Evolutionary conservation across 768 basidiomycete genomes (phyloP).

Genomic region (Lactarius evosmus): DNA sequence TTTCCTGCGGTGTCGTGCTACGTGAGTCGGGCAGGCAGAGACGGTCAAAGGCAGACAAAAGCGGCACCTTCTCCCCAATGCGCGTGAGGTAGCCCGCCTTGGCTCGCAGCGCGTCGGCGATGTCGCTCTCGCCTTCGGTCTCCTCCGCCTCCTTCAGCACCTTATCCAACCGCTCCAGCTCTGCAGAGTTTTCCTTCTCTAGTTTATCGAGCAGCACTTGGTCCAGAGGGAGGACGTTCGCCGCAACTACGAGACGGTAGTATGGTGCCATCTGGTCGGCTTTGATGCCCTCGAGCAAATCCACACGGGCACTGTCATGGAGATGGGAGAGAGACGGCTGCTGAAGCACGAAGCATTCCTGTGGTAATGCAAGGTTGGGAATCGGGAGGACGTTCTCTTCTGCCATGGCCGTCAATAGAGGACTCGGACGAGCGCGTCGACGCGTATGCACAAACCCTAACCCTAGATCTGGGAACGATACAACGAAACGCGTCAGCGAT

Average conservation of each 20-base stretch:
- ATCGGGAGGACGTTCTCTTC: conserved; percentile 83
- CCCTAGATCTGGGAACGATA: conserved; percentile 12
- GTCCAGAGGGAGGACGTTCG: conserved; percentile 50
- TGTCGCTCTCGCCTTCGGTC: conserved; percentile 91
- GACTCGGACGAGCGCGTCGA: conserved; percentile 11
- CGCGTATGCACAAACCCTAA: conserved; percentile 27
- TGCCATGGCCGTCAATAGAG: conserved; percentile 52
- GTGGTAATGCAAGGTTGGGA: conserved; percentile 80
- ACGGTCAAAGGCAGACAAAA: too few relatives aligned
- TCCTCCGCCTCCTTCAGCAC: conserved; percentile 82
- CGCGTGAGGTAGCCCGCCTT: conserved; percentile 81
- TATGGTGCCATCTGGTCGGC: conserved; percentile 90
- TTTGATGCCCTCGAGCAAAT: conserved; percentile 70
- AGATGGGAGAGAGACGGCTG: conserved; percentile 56
- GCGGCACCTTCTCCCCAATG: conserved; percentile 75
- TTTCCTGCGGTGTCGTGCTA: too few relatives aligned
- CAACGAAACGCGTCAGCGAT: conserved; percentile 24
- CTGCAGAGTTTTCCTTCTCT: conserved; percentile 65
- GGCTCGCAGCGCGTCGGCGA: conserved; percentile 81
- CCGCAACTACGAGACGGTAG: conserved; percentile 55
- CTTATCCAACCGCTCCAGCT: conserved; percentile 72
- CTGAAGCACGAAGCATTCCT: conserved; percentile 73
- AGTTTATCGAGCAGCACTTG: conserved; percentile 52
- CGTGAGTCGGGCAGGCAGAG: too few relatives aligned
- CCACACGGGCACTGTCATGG: conserved; percentile 61